Base-by-base conservation (phyloP, 208 protist species). In the Leishmania gerbilli region DNA sequence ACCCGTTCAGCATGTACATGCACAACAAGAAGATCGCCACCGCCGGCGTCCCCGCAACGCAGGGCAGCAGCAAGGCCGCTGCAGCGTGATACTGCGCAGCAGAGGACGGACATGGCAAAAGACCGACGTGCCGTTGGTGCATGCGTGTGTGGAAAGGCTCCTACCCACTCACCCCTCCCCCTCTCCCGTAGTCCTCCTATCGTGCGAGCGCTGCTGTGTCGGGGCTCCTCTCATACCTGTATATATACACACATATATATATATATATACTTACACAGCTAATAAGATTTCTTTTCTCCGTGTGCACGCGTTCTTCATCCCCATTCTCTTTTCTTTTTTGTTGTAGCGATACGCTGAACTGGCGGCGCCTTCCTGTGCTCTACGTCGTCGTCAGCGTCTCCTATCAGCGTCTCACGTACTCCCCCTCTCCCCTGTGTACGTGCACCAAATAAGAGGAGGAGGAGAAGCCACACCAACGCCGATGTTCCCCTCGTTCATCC, bases 1-100 rank as follows among this genome's bases (percentile, higher is more conserved):
- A 90, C 49, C 87, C 87, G 13, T 90, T 90, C 76, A 90, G 87
- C 81, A 88, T 85, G 84, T 90, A 90, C 77, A 51, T 80, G 71
- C 87, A 90, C 81, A 90, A 90, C 74, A 90, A 90, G 65, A 85
- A 81, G 40, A 58, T 90, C 21, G 71, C 68, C 34, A 71, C 62
- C 15, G 42, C 69, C 42, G 65, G 69, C 6, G 31, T 27, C 45
- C 1, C 65, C 21, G 49, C 40, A 37, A 2, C 56, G 21, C 55
- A 9, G 55, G 24, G 24, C 51, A 77, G 51, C 74, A 65, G 75
- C 53, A 51, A 34, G 15, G 68, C 15, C 58, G 27, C 27, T 7
- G 71, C 71, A 8, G 21, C 45, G 13, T 34, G 24, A 75, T 58
- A 37, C 17, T 58, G 13, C n/a, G 17, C 47, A 58, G 42, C 47